Evolutionary conservation across 1,139 yeast species (phyloP).

Genomic region (Candida sp.): DNA sequence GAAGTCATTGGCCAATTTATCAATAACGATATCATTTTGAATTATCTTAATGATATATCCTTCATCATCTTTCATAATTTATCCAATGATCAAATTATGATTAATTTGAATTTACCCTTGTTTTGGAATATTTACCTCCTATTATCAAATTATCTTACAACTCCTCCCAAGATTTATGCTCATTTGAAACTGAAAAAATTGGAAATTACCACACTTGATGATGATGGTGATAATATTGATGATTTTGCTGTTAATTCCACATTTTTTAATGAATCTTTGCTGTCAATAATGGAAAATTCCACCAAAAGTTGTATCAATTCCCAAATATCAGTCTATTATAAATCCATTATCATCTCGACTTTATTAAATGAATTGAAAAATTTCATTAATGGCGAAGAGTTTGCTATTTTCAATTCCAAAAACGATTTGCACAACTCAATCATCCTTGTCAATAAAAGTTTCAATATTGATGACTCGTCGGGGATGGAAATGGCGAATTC

Average conservation of each 20-base stretch:
- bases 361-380: slow-evolving; percentile 42
- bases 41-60: slow-evolving; percentile 45
- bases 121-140: slow-evolving; percentile 45
- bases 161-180: slow-evolving; percentile 36
- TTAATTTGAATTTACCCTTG: slow-evolving; percentile 22
- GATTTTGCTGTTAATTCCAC: too few relatives aligned
- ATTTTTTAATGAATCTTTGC: slow-evolving; percentile 9
- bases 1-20: slow-evolving; percentile 9
- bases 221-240: not conserved
- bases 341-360: slow-evolving; percentile 34
- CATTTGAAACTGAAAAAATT: slow-evolving; percentile 24
- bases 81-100: slow-evolving; percentile 16
- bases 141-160: slow-evolving; percentile 34
- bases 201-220: not conserved
- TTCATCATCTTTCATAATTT: slow-evolving; percentile 28
- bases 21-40: slow-evolving; percentile 35
- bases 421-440: slow-evolving; percentile 46
- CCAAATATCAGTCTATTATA: slow-evolving; percentile 22
- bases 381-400: slow-evolving; percentile 23
- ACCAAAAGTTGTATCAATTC: slow-evolving; percentile 22
- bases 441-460: slow-evolving; percentile 41
- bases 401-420: slow-evolving; percentile 33
- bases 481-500: not conserved
- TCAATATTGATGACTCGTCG: slow-evolving; percentile 16
- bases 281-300: slow-evolving; percentile 21